Conservation (phyloP, 2,329 filamentous ascomycete species). For the Rhynchosporium graminicola region DNA sequence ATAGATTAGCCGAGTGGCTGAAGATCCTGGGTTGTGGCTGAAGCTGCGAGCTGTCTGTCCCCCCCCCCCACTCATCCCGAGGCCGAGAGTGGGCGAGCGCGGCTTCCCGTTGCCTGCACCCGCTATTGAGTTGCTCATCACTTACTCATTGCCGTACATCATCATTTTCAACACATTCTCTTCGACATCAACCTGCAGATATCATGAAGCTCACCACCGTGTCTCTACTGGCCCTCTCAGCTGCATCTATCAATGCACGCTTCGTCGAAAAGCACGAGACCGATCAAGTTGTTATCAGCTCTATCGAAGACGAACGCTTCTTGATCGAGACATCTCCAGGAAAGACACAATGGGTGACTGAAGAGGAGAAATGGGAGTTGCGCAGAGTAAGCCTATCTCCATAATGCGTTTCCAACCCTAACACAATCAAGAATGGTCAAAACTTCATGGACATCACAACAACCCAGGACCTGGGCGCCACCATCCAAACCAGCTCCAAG, state of each 20-base stretch:
- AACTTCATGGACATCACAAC: constrained; percentile 96
- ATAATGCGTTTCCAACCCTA: constrained; percentile 20
- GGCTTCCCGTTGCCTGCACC: neutral
- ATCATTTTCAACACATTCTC: constrained; percentile 10
- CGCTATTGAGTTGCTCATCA: neutral
- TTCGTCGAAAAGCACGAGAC: constrained; percentile 56
- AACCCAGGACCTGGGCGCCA: constrained; percentile 61
- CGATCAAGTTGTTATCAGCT: constrained; percentile 52
- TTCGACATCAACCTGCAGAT: neutral
- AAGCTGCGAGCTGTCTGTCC: neutral
- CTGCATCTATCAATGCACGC: constrained; percentile 53
- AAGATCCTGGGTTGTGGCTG: too few relatives aligned
- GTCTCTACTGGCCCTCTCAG: constrained; percentile 57
- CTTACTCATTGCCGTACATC: neutral
- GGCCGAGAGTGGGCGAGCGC: neutral
- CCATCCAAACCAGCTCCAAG: constrained; percentile 41
- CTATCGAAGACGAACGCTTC: constrained; percentile 54
- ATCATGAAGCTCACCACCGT: constrained; percentile 53
- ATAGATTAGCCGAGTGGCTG: too few relatives aligned
- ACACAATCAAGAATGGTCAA: constrained; percentile 67
- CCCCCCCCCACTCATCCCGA: neutral
- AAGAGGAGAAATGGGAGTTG: constrained; percentile 93
- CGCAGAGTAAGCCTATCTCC: constrained; percentile 62
- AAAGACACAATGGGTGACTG: constrained; percentile 82
- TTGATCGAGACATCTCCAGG: constrained; percentile 85